Evolutionary conservation across 2,329 filamentous ascomycete species (phyloP), one percentile per base, ranked within the genome.

Genomic region (Ramularia endophylla): DNA sequence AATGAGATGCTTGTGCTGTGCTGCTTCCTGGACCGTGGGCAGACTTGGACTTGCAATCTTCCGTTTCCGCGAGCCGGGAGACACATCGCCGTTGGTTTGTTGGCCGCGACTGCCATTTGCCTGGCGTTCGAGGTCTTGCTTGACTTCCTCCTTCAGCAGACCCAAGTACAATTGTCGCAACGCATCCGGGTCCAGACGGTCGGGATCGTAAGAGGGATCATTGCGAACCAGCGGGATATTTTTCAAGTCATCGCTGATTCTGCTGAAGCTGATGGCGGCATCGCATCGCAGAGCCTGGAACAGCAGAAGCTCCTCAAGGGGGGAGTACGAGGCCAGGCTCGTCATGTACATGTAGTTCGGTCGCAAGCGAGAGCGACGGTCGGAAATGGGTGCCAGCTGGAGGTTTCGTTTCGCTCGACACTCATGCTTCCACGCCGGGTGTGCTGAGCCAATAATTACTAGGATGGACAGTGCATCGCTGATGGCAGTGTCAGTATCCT

Each of bases 271-370:
- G 40, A 60, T 45, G 38, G 78, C 69, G 52, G 80, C 75, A 64
- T 85, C 74, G 53, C 72, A 71, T 53, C 80, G 75, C 51, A 94
- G 75, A 47, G 82, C 83, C 67, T 90, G 86, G 69, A 92, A 90
- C 58, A 94, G 76, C 53, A 92, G 77, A 48, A 94, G 75, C 60
- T 83, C 85, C 75, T 94, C 88, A 71, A 94, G 84, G 55, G 83
- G 78, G 61, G 87, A 90, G 68, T 92, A 89, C 58, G 74, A 72
- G 60, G 78, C 20, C 32, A 34, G 32, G 32, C 32, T 34, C 32
- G 32, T 34, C 32, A 34, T 34, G 30, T 32, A n/a, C 32, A 34
- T 34, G 22, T 6, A 15, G 20, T n/a, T n/a, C 20, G 22, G 36
- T 38, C 36, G 36, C 36, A 17, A 20, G 12, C 9, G 22, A 12